A percentile compares a stretch with the other conserved stretches of the same genome.
phyloP scores from a whole-genome alignment of 2,329 filamentous ascomycete species.

The Monosporascus sp. region DNA sequence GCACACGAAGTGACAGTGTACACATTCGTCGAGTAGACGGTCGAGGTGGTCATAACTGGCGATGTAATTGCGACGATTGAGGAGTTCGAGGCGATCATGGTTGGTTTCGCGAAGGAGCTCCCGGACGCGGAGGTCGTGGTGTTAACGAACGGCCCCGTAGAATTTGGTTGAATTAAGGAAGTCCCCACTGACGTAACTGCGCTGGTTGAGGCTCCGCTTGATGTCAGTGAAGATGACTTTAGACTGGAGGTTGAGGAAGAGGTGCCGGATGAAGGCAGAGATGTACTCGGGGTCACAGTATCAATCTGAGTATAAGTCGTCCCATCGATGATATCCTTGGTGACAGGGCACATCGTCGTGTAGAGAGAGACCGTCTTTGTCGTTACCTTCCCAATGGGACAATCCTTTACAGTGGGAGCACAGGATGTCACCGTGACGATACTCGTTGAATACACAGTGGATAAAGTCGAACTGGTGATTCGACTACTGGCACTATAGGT shows the following conservation, averaged over 20 bases:
- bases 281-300: conserved; percentile 1
- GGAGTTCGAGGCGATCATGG: conserved; percentile 6
- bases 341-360: conserved; percentile 27
- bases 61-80: conserved; percentile 4
- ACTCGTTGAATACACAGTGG: conserved; percentile 26
- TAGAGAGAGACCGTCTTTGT: conserved; percentile 24
- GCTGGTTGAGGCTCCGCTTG: conserved; percentile 4
- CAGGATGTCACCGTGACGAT: conserved; percentile 23
- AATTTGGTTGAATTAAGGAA: conserved; percentile 9
- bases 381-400: conserved; percentile 23
- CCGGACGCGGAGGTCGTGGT: conserved; percentile 6
- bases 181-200: conserved; percentile 6
- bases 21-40: conserved; percentile 24
- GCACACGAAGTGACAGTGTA: conserved; percentile 24
- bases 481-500: conserved; percentile 25
- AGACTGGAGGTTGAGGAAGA: neutral
- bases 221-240: neutral
- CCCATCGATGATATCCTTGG: conserved; percentile 23
- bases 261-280: neutral
- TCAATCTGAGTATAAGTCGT: conserved; percentile 17
- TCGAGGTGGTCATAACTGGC: conserved; percentile 18
- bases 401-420: conserved; percentile 20
- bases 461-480: conserved; percentile 20
- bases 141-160: conserved; percentile 12
- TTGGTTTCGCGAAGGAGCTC: conserved; percentile 1